Conservation (phyloP, 306 rosid genomes). For the Cucurbita argyrosperma region DNA sequence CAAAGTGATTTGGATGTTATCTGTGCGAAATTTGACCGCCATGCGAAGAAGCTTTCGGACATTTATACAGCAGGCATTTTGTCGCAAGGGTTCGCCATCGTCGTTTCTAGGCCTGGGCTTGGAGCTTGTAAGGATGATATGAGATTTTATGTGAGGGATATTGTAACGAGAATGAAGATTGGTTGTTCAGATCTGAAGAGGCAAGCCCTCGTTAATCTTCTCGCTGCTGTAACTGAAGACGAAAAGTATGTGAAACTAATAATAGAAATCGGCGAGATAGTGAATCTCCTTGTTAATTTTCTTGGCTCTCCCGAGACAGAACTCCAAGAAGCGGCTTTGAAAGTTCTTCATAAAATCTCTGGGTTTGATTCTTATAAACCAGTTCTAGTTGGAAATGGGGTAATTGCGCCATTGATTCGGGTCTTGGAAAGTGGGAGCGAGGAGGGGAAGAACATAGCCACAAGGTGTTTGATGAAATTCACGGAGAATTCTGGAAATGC, state of each 20-base stretch:
- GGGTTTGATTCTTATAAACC: conserved; percentile 41
- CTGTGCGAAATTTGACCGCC: conserved; percentile 35
- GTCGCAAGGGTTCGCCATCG: conserved; percentile 40
- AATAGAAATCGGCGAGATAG: conserved; percentile 37
- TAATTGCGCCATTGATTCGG: conserved; percentile 49
- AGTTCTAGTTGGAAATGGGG: conserved; percentile 38
- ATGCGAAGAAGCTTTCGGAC: conserved; percentile 36
- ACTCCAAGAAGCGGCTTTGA: conserved; percentile 43
- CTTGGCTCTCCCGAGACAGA: conserved; percentile 44
- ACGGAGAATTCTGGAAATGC: conserved; percentile 76
- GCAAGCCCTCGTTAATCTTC: conserved; percentile 39
- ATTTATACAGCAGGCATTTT: conserved; percentile 33
- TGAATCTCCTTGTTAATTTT: conserved; percentile 33
- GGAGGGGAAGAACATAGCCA: conserved; percentile 32
- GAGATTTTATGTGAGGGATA: conserved; percentile 65
- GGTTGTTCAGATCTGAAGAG: conserved; percentile 58
- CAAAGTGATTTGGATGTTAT: conserved; percentile 75
- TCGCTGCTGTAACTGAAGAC: conserved; percentile 38
- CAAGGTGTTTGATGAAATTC: conserved; percentile 42
- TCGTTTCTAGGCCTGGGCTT: conserved; percentile 49
- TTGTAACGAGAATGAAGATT: conserved; percentile 60
- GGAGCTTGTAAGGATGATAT: conserved; percentile 76
- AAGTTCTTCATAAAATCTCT: conserved; percentile 36
- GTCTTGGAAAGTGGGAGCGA: conserved; percentile 60
- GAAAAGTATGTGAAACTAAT: conserved; percentile 56